These are phyloP conservation scores for Amaranthus hypochondriacus DNA, from an alignment of 148 eudicot genomes.

Conservation along the genomic window DNA sequence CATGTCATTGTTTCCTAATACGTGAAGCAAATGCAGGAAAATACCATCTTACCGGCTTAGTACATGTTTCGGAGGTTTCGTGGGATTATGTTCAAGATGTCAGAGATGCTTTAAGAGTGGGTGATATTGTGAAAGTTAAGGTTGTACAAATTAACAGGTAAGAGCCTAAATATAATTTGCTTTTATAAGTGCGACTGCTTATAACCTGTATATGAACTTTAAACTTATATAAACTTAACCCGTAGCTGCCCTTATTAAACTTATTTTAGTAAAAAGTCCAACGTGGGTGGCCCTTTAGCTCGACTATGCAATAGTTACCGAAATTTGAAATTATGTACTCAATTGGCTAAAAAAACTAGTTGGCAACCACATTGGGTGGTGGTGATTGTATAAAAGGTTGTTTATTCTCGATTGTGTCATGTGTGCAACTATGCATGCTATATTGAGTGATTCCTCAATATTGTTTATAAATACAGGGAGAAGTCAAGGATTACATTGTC, in stretches of 20 bases:
- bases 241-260: too few species aligned
- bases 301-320: too few species aligned
- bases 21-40: slow-evolving; percentile 40
- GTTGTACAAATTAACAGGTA: slow-evolving; percentile 70
- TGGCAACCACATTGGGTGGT: neutral
- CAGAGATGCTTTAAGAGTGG: slow-evolving; percentile 66
- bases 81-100: slow-evolving; percentile 95
- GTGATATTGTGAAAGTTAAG: slow-evolving; percentile 77
- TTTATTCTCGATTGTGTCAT: neutral
- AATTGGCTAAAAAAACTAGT: neutral
- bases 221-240: too few species aligned
- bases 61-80: slow-evolving; percentile 93
- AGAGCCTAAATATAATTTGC: neutral
- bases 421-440: neutral
- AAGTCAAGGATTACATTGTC: slow-evolving; percentile 76
- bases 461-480: slow-evolving; percentile 39
- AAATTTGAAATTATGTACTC: neutral
- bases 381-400: neutral
- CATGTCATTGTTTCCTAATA: too few species aligned
- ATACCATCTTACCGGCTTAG: slow-evolving; percentile 86
- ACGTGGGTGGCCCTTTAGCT: too few species aligned
- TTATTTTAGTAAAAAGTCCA: too few species aligned
- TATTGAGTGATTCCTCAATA: neutral
- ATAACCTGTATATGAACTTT: too few species aligned
- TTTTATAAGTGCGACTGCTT: too few species aligned